Evolutionary conservation across 1,284 basidiomycete genomes (phyloP).

Genomic region (Moniliophthora roreri): DNA sequence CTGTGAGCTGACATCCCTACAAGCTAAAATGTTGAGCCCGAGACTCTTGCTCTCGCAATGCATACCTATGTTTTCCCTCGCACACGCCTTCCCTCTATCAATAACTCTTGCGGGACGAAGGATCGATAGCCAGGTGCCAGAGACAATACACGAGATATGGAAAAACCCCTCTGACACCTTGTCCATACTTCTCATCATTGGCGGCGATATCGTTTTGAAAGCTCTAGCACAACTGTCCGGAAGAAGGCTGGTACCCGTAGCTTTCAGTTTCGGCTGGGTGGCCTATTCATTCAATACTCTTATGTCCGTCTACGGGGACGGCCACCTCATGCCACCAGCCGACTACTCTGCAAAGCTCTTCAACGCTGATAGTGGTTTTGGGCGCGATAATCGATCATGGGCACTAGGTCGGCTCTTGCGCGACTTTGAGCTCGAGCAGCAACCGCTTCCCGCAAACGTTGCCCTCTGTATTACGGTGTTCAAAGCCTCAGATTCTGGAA

Average conservation of each 20-base stretch:
- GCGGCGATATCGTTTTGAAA: constrained; percentile 32
- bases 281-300: constrained; percentile 32
- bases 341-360: constrained; percentile 27
- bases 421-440: constrained; percentile 25
- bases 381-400: constrained; percentile 29
- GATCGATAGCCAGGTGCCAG: too few relatives aligned
- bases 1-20: too few relatives aligned
- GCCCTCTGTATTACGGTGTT: constrained; percentile 10
- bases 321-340: constrained; percentile 28
- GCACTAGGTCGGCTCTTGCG: constrained; percentile 29
- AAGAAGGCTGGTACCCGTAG: constrained; percentile 28
- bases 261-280: constrained; percentile 39
- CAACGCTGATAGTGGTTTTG: constrained; percentile 26
- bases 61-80: too few relatives aligned
- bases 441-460: neutral
- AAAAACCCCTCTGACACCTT: constrained; percentile 28
- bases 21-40: too few relatives aligned
- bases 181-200: constrained; percentile 31
- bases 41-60: too few relatives aligned
- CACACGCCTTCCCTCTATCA: too few relatives aligned
- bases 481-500: constrained; percentile 9
- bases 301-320: constrained; percentile 26
- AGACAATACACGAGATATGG: constrained; percentile 18
- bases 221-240: constrained; percentile 32
- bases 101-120: too few relatives aligned